Conservation (phyloP, 2,329 filamentous ascomycete species). For the Colletotrichum sp. region DNA sequence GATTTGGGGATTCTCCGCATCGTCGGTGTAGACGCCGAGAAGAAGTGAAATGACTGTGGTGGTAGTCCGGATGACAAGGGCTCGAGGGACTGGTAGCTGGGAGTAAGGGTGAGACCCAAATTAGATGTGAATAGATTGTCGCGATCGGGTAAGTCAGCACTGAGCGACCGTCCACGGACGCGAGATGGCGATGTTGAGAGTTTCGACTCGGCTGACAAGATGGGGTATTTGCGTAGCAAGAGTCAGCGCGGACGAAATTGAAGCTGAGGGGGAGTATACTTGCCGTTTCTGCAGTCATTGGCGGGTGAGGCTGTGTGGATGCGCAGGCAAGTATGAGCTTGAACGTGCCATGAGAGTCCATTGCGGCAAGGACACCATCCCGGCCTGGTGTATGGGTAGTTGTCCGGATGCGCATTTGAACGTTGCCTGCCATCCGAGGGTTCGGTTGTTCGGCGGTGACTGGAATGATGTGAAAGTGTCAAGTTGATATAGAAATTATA, state of each 20-base stretch:
- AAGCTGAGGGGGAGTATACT: background rate
- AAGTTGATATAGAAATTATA: background rate
- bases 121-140: background rate
- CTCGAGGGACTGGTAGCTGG: background rate
- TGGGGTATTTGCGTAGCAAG: background rate
- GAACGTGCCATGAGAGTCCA: background rate
- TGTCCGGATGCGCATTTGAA: background rate
- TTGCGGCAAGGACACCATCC: background rate
- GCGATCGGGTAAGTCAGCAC: background rate
- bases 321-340: background rate
- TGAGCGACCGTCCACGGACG: background rate
- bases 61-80: background rate
- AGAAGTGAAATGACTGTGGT: slow-evolving; percentile 34
- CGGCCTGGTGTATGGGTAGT: background rate
- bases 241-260: slow-evolving; percentile 7
- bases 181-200: background rate
- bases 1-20: slow-evolving; percentile 74
- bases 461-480: background rate
- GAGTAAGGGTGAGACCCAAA: background rate
- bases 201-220: background rate
- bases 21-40: slow-evolving; percentile 61
- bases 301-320: background rate
- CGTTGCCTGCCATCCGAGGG: background rate
- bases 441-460: background rate
- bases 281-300: background rate